Evolutionary conservation across 345 rosid genomes (phyloP).

Genomic region (Angophora floribunda): DNA sequence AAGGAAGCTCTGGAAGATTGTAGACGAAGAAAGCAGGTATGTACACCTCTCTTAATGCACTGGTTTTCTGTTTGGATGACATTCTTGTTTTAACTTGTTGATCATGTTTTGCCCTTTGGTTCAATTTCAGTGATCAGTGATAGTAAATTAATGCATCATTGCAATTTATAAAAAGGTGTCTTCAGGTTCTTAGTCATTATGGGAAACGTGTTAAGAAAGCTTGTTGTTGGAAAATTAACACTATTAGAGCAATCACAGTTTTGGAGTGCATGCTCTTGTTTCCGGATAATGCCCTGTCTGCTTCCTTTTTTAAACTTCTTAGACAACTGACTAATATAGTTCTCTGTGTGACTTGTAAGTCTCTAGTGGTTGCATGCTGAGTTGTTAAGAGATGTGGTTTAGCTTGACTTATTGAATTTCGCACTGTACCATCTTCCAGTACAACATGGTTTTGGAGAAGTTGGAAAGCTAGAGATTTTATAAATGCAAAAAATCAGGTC

Average conservation of each 20-base stretch:
- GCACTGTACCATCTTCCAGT: not conserved
- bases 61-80: not conserved
- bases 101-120: not conserved
- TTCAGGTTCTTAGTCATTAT: not conserved
- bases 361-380: rapidly evolving
- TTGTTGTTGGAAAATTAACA: not conserved
- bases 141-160: not conserved
- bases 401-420: rapidly evolving
- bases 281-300: not conserved
- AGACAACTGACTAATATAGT: not conserved
- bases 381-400: not conserved
- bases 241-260: not conserved
- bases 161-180: not conserved
- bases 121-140: not conserved
- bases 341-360: rapidly evolving
- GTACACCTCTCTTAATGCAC: not conserved
- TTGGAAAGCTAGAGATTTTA: not conserved
- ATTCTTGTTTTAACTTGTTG: not conserved
- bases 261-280: not conserved
- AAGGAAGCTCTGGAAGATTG: slow-evolving; percentile 95
- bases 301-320: not conserved
- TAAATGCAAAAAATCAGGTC: not conserved
- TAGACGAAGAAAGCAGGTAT: slow-evolving; percentile 65
- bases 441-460: not conserved
- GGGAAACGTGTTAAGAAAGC: not conserved